phyloP scores from a whole-genome alignment of 192 early-diverging fungal genomes.

The Pilobolus umbonatus region DNA sequence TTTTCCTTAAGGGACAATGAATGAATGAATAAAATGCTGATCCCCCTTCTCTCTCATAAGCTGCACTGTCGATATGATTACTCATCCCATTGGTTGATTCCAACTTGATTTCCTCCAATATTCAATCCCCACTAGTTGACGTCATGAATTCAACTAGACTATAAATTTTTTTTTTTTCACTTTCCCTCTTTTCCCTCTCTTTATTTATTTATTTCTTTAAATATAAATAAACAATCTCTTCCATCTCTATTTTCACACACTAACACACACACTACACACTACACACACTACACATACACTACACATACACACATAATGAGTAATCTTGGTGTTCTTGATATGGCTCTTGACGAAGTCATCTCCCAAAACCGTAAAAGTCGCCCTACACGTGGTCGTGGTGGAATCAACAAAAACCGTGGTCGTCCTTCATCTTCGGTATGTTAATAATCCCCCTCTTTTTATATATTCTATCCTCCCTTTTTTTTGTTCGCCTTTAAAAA shows the following conservation, averaged over 20 bases:
- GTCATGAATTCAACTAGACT: too few relatives aligned
- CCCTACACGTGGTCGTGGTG: slow-evolving; percentile 5
- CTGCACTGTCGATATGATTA: too few relatives aligned
- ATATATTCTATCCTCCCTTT: not conserved
- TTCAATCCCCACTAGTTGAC: too few relatives aligned
- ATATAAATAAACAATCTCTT: not conserved
- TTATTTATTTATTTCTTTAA: not conserved
- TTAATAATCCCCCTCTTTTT: slow-evolving; percentile 9
- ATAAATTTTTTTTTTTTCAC: not conserved
- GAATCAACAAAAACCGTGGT: slow-evolving; percentile 22
- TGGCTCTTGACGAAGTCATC: slow-evolving; percentile 30
- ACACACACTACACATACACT: too few relatives aligned
- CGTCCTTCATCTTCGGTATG: slow-evolving; percentile 27
- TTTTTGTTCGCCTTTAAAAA: slow-evolving; percentile 1
- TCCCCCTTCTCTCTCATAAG: too few relatives aligned
- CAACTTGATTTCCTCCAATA: too few relatives aligned
- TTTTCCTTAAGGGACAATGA: too few relatives aligned
- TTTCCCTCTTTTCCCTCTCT: not conserved
- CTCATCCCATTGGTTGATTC: too few relatives aligned
- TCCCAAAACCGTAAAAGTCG: slow-evolving; percentile 5
- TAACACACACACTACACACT: too few relatives aligned
- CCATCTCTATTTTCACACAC: too few relatives aligned
- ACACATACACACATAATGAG: slow-evolving; percentile 5
- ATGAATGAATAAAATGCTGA: too few relatives aligned
- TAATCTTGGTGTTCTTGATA: slow-evolving; percentile 20